Evolutionary conservation across 2,329 filamentous ascomycete genomes (phyloP).

Genomic region (Apiospora sp.): DNA sequence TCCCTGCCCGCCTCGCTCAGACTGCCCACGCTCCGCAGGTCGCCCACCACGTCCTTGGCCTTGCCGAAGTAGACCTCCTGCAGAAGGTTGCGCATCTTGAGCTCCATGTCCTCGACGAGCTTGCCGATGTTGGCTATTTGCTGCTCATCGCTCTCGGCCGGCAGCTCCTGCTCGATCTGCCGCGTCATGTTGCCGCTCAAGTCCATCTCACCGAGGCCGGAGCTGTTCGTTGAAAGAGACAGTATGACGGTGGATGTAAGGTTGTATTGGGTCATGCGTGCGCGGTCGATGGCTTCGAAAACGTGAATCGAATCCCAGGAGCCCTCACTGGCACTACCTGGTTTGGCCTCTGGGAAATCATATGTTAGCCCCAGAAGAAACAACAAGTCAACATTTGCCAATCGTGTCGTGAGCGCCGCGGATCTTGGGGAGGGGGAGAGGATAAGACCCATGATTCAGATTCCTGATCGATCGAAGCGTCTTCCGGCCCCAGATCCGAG

Average conservation of each 20-base stretch:
- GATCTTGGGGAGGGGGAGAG: neutral
- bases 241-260: slow-evolving; percentile 97
- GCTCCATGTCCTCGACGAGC: slow-evolving; percentile 98
- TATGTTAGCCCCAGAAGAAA: slow-evolving; percentile 5
- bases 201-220: slow-evolving; percentile 82
- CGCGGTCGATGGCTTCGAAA: slow-evolving; percentile 93
- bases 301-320: slow-evolving; percentile 99
- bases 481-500: slow-evolving; percentile 30
- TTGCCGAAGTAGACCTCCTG: slow-evolving; percentile 99
- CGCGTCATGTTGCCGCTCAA: slow-evolving; percentile 97
- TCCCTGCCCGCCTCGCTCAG: slow-evolving; percentile 87
- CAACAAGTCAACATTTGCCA: neutral
- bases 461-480: slow-evolving; percentile 18
- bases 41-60: slow-evolving; percentile 97
- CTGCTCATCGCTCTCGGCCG: slow-evolving; percentile 87
- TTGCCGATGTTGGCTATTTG: slow-evolving; percentile 96
- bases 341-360: slow-evolving; percentile 65
- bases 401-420: neutral
- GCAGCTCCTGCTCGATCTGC: slow-evolving; percentile 90
- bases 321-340: slow-evolving; percentile 72
- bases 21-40: slow-evolving; percentile 85
- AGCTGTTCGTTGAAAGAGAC: slow-evolving; percentile 73
- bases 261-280: slow-evolving; percentile 94
- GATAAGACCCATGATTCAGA: slow-evolving; percentile 2
- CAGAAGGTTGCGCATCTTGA: slow-evolving; percentile 97